Percentiles rank a stretch among this genome's conserved stretches.
Evolutionary conservation across 352 stramenopile species (phyloP).

Genomic region (Aphanomyces invadans): DNA sequence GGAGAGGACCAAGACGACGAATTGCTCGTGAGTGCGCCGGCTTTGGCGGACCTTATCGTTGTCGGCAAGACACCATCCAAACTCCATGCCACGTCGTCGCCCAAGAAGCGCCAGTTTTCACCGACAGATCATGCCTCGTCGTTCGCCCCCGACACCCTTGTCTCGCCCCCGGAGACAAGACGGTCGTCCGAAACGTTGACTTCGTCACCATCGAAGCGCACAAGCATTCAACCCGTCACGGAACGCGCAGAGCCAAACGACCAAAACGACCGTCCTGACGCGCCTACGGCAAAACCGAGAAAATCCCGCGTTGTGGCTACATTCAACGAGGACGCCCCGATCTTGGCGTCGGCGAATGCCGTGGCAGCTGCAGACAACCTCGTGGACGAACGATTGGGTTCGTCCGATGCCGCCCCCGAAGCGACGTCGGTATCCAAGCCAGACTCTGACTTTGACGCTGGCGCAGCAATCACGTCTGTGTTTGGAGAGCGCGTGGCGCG

Average conservation of each 20-base stretch:
- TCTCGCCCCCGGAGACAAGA: not conserved
- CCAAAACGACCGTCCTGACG: not conserved
- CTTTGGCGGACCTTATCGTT: constrained; percentile 8
- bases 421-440: constrained; percentile 1
- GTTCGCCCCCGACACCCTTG: not conserved
- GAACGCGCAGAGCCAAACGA: not conserved
- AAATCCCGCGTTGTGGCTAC: constrained; percentile 7
- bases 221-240: not conserved
- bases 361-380: constrained; percentile 25
- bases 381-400: constrained; percentile 2
- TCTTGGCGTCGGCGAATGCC: constrained; percentile 45
- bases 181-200: not conserved
- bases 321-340: constrained; percentile 36
- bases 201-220: not conserved
- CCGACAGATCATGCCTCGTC: not conserved
- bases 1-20: not conserved
- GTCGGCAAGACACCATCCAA: constrained; percentile 20
- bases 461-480: constrained; percentile 52
- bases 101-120: not conserved
- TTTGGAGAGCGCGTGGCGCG: constrained; percentile 67
- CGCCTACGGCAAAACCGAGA: not conserved
- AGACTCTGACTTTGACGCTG: constrained; percentile 39
- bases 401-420: not conserved
- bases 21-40: not conserved
- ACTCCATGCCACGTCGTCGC: not conserved